Percentiles rank a stretch among this genome's conserved stretches.
Conservation (phyloP, 768 basidiomycete genomes). For the Podaxis sp. region DNA sequence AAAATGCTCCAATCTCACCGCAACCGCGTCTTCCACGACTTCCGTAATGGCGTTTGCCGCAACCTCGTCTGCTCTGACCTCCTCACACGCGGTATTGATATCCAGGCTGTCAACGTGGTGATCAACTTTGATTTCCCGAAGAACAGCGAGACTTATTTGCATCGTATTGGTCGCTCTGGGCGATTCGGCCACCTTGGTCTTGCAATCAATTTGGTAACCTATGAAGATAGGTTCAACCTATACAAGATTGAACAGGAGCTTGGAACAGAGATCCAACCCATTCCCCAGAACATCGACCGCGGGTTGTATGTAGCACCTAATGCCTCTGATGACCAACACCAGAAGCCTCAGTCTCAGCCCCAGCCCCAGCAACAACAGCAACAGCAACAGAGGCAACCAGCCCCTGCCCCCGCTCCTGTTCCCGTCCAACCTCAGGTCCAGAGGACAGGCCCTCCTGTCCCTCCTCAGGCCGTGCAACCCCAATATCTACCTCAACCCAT, state of each 20-base stretch:
- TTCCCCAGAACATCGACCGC: constrained; percentile 89
- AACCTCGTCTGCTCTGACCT: constrained; percentile 98
- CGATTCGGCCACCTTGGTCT: constrained; percentile 97
- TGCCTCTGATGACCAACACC: constrained; percentile 42
- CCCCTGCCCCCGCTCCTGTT: constrained; percentile 18
- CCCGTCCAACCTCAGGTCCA: constrained; percentile 14
- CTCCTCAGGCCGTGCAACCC: neutral
- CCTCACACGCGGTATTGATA: constrained; percentile 98
- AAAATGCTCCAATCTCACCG: constrained; percentile 99
- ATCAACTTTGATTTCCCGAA: constrained; percentile 99
- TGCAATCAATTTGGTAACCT: constrained; percentile 97
- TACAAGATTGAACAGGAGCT: constrained; percentile 99
- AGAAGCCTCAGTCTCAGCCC: constrained; percentile 28
- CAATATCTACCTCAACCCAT: constrained; percentile 19
- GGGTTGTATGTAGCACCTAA: constrained; percentile 90
- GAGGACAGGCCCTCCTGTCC: constrained; percentile 8
- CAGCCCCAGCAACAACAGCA: constrained; percentile 18
- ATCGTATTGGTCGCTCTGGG: constrained; percentile 96
- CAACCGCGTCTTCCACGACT: constrained; percentile 99
- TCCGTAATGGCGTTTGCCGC: constrained; percentile 96
- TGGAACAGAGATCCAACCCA: constrained; percentile 96
- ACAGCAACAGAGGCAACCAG: constrained; percentile 24
- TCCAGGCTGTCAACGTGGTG: constrained; percentile 99
- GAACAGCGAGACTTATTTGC: constrained; percentile 98
- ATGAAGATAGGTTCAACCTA: constrained; percentile 96